phyloP scores from a whole-genome alignment of 2,329 filamentous ascomycete species.

The Ophiostoma montium region DNA sequence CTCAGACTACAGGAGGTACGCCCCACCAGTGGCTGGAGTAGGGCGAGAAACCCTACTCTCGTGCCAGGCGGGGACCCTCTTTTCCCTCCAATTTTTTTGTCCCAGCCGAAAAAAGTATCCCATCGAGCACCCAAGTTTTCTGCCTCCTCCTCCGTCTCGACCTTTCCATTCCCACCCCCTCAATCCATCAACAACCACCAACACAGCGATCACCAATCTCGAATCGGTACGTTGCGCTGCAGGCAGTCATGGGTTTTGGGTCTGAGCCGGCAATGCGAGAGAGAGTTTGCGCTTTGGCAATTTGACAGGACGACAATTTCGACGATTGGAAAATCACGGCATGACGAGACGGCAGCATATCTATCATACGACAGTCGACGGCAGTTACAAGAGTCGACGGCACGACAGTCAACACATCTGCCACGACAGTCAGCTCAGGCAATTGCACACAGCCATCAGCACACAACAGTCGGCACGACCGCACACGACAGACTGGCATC shows the following conservation, averaged over 20 bases:
- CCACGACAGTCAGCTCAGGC: no score
- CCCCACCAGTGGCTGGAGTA: slow-evolving; percentile 17
- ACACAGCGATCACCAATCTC: slow-evolving; percentile 28
- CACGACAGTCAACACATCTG: no score
- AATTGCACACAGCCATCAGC: no score
- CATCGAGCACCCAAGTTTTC: slow-evolving; percentile 2
- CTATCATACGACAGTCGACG: no score
- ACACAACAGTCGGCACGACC: no score
- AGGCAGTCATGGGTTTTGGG: neutral
- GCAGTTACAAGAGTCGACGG: no score
- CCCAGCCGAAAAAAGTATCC: slow-evolving; percentile 12
- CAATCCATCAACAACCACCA: slow-evolving; percentile 17
- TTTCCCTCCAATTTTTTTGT: slow-evolving; percentile 9
- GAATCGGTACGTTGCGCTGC: slow-evolving; percentile 34
- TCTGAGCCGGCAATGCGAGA: neutral
- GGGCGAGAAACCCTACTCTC: slow-evolving; percentile 21
- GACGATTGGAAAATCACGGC: no score
- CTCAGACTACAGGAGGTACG: no score
- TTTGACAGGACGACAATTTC: no score
- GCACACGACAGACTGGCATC: no score
- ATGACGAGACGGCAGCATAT: no score
- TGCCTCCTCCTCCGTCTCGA: slow-evolving; percentile 3
- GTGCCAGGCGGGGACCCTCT: neutral
- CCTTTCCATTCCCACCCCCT: slow-evolving; percentile 9
- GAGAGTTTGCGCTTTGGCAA: no score